Base-by-base conservation (phyloP, 2,329 filamentous ascomycete genomes). In the Helotiales sp. region DNA sequence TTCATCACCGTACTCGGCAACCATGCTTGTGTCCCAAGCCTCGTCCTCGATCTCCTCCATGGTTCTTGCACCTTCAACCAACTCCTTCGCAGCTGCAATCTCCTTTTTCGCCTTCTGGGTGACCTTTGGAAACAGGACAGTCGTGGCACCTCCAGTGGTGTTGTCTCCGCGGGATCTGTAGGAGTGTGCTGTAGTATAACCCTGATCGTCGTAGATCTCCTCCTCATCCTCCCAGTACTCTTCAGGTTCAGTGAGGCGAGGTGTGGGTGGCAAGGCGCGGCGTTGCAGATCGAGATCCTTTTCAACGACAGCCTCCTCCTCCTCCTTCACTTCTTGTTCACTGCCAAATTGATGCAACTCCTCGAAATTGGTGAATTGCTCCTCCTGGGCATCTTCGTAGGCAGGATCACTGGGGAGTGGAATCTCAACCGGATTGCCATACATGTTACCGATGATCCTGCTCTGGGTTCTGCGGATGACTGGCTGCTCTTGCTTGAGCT, bases 1-100 rank as follows among this genome's bases (percentile, higher is more conserved):
- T 69, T 99, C 95, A 15, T 96, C 91, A 48, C 89, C 89, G 70
- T 99, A 99, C 71, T 98, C 93, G 10, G 93, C 90, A 51, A 98
- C 95, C 95, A 99, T 98, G 71, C 90, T 96, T 31, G 93, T 91
- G 71, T 98, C 95, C 86, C 89, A 96, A 52, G 83, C 79, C 71
- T 98, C 93, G 63, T 97, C 93, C 61, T 96, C 90, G 44, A 92
- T 79, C 57, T 96, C 92, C 57, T 95, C 90, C 4, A 77, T 73
- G 1, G 85, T 86, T 29, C 70, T 61, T 17, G 63, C 47, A 24
- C 59, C 61, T 54, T 72, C 69, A 22, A 71, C 67, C 27, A 68
- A 46, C 22, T 64, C 58, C 46, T 66, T 67, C 17, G 87, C 86
- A 50, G 79, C 76, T 42, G 88, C 86, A 38, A 98, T 79, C 75